These are phyloP conservation scores for Yamadazyma endophytica DNA, from an alignment of 805 yeast genomes.

Conservation along the genomic window DNA sequence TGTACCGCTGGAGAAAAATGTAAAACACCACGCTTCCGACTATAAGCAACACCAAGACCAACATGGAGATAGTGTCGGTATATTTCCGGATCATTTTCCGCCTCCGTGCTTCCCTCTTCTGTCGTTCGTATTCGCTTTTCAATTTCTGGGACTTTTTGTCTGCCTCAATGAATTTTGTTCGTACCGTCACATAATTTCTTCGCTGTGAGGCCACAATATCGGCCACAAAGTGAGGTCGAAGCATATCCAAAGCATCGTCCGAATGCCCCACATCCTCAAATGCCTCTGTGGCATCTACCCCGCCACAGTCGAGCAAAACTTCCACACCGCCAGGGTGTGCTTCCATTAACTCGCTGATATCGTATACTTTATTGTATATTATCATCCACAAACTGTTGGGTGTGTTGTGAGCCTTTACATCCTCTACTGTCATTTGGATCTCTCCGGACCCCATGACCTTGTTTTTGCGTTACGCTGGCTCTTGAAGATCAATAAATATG, in stretches of 20 bases:
- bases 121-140: conserved; percentile 4
- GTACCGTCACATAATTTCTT: conserved; percentile 10
- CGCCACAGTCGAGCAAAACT: conserved; percentile 77
- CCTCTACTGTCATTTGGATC: conserved; percentile 2
- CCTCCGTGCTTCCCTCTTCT: conserved; percentile 6
- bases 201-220: conserved; percentile 18
- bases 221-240: conserved; percentile 26
- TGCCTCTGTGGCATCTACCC: conserved; percentile 67
- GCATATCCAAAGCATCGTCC: conserved; percentile 28
- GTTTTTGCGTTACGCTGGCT: too few species aligned
- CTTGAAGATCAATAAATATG: too few species aligned
- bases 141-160: conserved; percentile 5
- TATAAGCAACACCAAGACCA: conserved; percentile 6
- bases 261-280: conserved; percentile 47
- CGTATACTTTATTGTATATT: conserved; percentile 75
- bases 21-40: conserved; percentile 9
- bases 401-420: conserved; percentile 56
- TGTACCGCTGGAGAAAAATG: conserved; percentile 7
- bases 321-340: conserved; percentile 79
- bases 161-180: conserved; percentile 9
- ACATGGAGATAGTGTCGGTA: conserved; percentile 8
- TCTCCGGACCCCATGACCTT: not conserved
- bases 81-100: conserved; percentile 5
- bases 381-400: conserved; percentile 82
- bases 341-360: conserved; percentile 63